Evolutionary conservation across 2,329 filamentous ascomycete genomes (phyloP).

Genomic region (Metarhizium rileyi): DNA sequence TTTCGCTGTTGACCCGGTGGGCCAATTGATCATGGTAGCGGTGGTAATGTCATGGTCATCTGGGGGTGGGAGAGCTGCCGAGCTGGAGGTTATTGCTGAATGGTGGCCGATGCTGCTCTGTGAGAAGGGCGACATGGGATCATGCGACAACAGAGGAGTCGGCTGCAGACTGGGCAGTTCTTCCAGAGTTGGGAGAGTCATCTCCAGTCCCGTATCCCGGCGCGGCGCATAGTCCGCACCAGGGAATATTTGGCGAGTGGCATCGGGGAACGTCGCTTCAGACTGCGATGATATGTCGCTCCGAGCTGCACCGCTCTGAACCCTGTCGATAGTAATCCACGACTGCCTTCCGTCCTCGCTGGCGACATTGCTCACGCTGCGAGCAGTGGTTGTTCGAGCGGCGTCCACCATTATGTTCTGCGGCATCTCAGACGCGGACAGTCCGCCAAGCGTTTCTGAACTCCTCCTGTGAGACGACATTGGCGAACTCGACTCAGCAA

Average conservation of each 20-base stretch:
- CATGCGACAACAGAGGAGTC: constrained; percentile 5
- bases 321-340: constrained; percentile 26
- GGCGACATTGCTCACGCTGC: constrained; percentile 12
- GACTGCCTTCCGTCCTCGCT: constrained; percentile 21
- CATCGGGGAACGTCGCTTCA: constrained; percentile 18
- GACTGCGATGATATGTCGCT: constrained; percentile 18
- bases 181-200: constrained; percentile 19
- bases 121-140: constrained; percentile 9
- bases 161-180: constrained; percentile 16
- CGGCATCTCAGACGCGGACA: constrained; percentile 16
- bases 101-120: constrained; percentile 15
- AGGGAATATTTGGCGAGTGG: constrained; percentile 22
- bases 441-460: constrained; percentile 18
- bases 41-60: constrained; percentile 3
- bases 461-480: constrained; percentile 13
- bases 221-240: constrained; percentile 17
- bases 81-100: constrained; percentile 24
- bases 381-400: constrained; percentile 12
- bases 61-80: constrained; percentile 19
- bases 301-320: constrained; percentile 12
- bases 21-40: constrained; percentile 4
- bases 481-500: constrained; percentile 17
- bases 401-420: constrained; percentile 15
- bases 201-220: constrained; percentile 14
- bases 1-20: constrained; percentile 3